phyloP scores from a whole-genome alignment of 2,329 filamentous ascomycete species.

The Talaromyces amestolkiae region DNA sequence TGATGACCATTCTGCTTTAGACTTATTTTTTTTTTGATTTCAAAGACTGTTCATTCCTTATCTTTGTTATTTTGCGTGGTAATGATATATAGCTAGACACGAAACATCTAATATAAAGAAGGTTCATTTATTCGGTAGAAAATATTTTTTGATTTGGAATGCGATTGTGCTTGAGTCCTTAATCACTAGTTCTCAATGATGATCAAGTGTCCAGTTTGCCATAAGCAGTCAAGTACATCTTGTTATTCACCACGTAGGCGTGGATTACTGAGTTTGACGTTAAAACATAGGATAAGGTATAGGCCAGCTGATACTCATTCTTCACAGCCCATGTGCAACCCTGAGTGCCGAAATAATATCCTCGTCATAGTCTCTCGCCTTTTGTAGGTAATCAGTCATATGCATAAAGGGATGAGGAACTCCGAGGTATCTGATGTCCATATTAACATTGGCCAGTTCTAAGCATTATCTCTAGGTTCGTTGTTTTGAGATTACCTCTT shows the following conservation, averaged over 20 bases:
- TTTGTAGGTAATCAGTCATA: not conserved
- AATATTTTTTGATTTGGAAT: not conserved
- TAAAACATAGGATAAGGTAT: not conserved
- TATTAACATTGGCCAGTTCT: not conserved
- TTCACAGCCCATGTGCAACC: not conserved
- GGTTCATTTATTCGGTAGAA: not conserved
- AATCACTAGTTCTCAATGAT: not conserved
- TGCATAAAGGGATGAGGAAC: constrained; percentile 1
- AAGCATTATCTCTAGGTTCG: constrained; percentile 31
- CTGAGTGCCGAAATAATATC: not conserved
- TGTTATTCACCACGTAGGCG: not conserved
- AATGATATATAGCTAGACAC: not conserved
- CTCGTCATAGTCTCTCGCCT: constrained; percentile 26
- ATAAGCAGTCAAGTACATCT: not conserved
- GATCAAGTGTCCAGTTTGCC: not conserved
- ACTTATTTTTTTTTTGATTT: not conserved
- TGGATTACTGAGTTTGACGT: not conserved
- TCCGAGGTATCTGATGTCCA: not conserved
- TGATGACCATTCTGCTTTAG: constrained; percentile 17
- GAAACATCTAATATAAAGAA: not conserved
- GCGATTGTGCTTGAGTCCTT: not conserved
- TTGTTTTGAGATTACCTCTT: constrained; percentile 28
- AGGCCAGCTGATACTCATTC: too few species aligned
- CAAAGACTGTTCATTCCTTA: not conserved
- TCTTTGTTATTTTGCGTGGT: not conserved